Base-by-base conservation (phyloP, 176 grass and related monocot species). In the Oryza brachyantha region DNA sequence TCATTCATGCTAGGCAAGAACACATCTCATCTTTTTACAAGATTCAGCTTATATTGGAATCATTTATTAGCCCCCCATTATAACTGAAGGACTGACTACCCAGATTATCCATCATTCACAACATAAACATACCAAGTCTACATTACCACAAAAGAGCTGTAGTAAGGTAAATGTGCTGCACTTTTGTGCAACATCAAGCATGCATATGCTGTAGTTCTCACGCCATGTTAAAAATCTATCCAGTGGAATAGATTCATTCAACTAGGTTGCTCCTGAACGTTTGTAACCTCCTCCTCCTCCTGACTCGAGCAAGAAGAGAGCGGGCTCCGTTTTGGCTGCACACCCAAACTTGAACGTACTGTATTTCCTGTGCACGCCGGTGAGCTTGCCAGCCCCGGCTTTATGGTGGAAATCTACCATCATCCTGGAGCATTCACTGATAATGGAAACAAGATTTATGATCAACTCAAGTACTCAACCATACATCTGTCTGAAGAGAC, bases 321-420 rank as follows among this genome's bases (percentile, higher is more conserved):
- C 88, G 29, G 88, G 92, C 40, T 85, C 81, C 64, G 74, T 68
- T 80, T 89, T 93, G 24, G 96, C 81, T 8, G 64, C 68, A 29
- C 86, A 99, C 1, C 96, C 96, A 37, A 87, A 95, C 73, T 79
- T 95, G 52, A 72, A 91, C 2, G 88, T 87, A 64, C 78, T 95
- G 41, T 91, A 99, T 71, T 99, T 99, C 60, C 74, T 87, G 77
- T 91, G 86, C 6, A 89, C 96, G 3, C 81, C 88, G 2, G 85
- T 93, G 64, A 95, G 87, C 78, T 79, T 95, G 48, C 90, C 86
- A 8, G 55, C 27, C 68, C 84, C 78, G 27, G 96, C 90, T 58
- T 93, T 95, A 84, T 84, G 61, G 85, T 95, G 96, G 60, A 99
- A 92, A 13, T 86, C 88, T 70, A 95, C 92, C 79, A 99, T 91